Percentiles rank a stretch among this genome's conserved stretches.
Conservation (phyloP, 768 basidiomycete species). For the Cantharellus cinnabarinus region DNA sequence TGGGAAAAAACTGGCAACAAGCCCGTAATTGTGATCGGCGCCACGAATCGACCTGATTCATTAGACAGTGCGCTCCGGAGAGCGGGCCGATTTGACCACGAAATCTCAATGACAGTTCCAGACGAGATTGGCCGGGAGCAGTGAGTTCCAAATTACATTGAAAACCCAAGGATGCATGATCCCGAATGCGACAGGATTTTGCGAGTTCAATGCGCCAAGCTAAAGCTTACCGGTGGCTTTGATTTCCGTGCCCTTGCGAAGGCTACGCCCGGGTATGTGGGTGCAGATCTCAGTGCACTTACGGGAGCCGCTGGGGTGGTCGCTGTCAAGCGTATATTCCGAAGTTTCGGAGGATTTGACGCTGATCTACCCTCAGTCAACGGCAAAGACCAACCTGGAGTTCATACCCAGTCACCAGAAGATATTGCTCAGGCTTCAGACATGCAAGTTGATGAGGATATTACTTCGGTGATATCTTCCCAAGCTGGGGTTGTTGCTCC, state of each 20-base stretch:
- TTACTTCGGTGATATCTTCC: neutral
- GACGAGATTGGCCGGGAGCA: constrained; percentile 77
- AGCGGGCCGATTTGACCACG: constrained; percentile 91
- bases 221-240: constrained; percentile 73
- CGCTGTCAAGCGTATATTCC: constrained; percentile 91
- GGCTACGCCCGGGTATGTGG: constrained; percentile 91
- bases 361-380: constrained; percentile 15
- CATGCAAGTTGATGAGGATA: constrained; percentile 1
- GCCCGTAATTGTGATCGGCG: constrained; percentile 85
- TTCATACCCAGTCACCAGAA: neutral
- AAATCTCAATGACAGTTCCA: constrained; percentile 94
- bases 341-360: constrained; percentile 33
- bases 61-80: constrained; percentile 82
- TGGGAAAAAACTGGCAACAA: constrained; percentile 90
- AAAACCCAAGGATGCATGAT: too few relatives aligned
- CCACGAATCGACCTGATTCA: constrained; percentile 90
- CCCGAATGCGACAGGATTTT: constrained; percentile 43
- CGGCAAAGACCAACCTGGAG: neutral
- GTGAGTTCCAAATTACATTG: constrained; percentile 25
- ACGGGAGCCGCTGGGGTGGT: constrained; percentile 89
- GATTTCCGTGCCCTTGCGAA: constrained; percentile 73
- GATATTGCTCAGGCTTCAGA: neutral
- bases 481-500: constrained; percentile 9
- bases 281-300: constrained; percentile 78
- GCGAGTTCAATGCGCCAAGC: constrained; percentile 60